A percentile compares a stretch with the other conserved stretches of the same genome.
Conservation (phyloP, 371 early-diverging fungal species). For the Actinomortierella ambigua region DNA sequence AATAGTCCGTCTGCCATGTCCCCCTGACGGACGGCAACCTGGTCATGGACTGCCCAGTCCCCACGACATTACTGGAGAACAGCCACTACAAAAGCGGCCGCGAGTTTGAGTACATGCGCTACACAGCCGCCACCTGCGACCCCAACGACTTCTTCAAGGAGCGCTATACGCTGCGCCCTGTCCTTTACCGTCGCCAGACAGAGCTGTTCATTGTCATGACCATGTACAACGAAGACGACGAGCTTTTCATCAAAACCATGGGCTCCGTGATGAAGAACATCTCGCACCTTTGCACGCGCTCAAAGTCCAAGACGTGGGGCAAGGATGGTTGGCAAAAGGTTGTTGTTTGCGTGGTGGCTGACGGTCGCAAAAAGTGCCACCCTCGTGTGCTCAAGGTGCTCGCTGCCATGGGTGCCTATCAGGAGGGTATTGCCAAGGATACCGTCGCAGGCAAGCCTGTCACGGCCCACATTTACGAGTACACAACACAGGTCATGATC, state of each 20-base stretch:
- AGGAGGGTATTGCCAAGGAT: constrained; percentile 78
- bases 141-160: constrained; percentile 79
- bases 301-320: constrained; percentile 74
- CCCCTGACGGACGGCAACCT: constrained; percentile 72
- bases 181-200: constrained; percentile 75
- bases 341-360: constrained; percentile 80
- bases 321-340: constrained; percentile 85
- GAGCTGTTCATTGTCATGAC: constrained; percentile 92
- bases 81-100: constrained; percentile 54
- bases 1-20: constrained; percentile 48
- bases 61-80: constrained; percentile 55
- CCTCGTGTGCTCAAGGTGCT: constrained; percentile 72
- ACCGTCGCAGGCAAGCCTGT: constrained; percentile 63
- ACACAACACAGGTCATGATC: constrained; percentile 78
- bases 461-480: constrained; percentile 90
- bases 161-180: constrained; percentile 82
- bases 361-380: constrained; percentile 70
- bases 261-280: constrained; percentile 80
- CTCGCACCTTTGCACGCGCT: constrained; percentile 72
- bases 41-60: constrained; percentile 73
- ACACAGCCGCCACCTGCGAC: constrained; percentile 85
- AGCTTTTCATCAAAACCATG: constrained; percentile 81
- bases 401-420: constrained; percentile 86
- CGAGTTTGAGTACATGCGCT: constrained; percentile 80
- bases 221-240: constrained; percentile 88